These are phyloP conservation scores for Ophiostoma triangulosporum DNA, from an alignment of 2,329 filamentous ascomycete genomes.

Conservation along the genomic window DNA sequence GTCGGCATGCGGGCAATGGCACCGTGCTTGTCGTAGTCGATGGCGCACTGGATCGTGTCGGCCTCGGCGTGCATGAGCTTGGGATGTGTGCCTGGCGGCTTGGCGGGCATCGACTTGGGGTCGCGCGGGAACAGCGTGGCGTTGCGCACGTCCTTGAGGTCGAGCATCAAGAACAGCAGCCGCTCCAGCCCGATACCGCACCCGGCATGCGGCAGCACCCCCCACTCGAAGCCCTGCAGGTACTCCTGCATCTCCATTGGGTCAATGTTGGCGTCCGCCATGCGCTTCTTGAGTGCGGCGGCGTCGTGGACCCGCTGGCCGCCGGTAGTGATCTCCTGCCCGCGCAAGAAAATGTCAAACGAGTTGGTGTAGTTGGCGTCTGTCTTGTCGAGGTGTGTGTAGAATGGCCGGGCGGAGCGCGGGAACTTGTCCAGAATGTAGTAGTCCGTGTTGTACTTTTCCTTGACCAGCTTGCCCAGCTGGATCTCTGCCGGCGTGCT, in stretches of 20 bases:
- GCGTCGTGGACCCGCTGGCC: conserved; percentile 87
- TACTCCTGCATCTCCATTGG: conserved; percentile 84
- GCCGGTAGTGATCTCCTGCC: conserved; percentile 84
- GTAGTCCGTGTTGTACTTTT: conserved; percentile 81
- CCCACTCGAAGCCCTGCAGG: conserved; percentile 75
- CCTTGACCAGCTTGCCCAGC: conserved; percentile 69
- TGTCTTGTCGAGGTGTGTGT: conserved; percentile 70
- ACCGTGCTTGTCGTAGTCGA: conserved; percentile 22
- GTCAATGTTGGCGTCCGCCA: conserved; percentile 62
- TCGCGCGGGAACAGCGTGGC: conserved; percentile 80
- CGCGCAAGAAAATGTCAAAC: conserved; percentile 88
- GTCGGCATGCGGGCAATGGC: conserved; percentile 47
- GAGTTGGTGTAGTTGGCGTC: conserved; percentile 71
- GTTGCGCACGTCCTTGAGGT: conserved; percentile 78
- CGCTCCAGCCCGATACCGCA: conserved; percentile 85
- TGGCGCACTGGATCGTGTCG: conserved; percentile 58
- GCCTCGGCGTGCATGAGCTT: conserved; percentile 75
- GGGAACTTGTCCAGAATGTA: conserved; percentile 94
- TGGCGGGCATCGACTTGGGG: conserved; percentile 69
- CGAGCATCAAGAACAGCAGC: conserved; percentile 71
- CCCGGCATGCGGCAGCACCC: conserved; percentile 77
- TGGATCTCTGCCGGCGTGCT: conserved; percentile 77
- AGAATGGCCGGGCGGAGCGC: conserved; percentile 70
- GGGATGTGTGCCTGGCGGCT: conserved; percentile 26
- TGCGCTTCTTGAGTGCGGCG: conserved; percentile 58